A percentile compares a stretch with the other conserved stretches of the same genome.
These are phyloP conservation scores for Albugo laibachii DNA, from an alignment of 352 stramenopile species.

Conservation along the genomic window DNA sequence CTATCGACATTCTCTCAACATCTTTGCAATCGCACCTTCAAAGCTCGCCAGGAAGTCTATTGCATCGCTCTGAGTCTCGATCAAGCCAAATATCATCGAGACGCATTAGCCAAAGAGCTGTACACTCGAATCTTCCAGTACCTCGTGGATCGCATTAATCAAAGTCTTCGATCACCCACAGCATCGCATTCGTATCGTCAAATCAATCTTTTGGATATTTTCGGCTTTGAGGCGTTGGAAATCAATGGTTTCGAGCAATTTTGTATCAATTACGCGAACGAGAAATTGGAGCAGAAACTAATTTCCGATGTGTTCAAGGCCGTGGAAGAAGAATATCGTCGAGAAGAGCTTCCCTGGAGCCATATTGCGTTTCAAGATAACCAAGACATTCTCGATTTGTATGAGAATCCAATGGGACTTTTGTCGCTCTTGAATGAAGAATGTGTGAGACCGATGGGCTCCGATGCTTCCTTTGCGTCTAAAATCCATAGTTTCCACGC, in stretches of 20 bases:
- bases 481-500: slow-evolving; percentile 77
- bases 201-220: slow-evolving; percentile 94
- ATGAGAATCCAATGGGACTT: slow-evolving; percentile 79
- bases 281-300: slow-evolving; percentile 88
- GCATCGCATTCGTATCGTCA: slow-evolving; percentile 36
- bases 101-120: slow-evolving; percentile 90
- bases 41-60: slow-evolving; percentile 66
- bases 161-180: slow-evolving; percentile 31
- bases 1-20: slow-evolving; percentile 35
- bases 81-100: slow-evolving; percentile 73
- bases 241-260: slow-evolving; percentile 90
- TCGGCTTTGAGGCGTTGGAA: slow-evolving; percentile 92
- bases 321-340: slow-evolving; percentile 65
- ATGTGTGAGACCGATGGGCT: slow-evolving; percentile 75
- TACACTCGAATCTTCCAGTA: slow-evolving; percentile 90
- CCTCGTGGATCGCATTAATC: slow-evolving; percentile 78
- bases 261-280: slow-evolving; percentile 92
- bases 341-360: slow-evolving; percentile 52
- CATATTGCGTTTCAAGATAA: slow-evolving; percentile 80
- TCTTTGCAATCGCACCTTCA: slow-evolving; percentile 65
- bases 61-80: slow-evolving; percentile 45
- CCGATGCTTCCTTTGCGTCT: slow-evolving; percentile 66
- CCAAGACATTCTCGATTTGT: slow-evolving; percentile 76
- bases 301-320: slow-evolving; percentile 75
- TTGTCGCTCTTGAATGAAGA: slow-evolving; percentile 84